Percentiles rank a stretch among this genome's conserved stretches.
Evolutionary conservation across 176 grass and related monocot species (phyloP).

Genomic region (Hordeum marinum): DNA sequence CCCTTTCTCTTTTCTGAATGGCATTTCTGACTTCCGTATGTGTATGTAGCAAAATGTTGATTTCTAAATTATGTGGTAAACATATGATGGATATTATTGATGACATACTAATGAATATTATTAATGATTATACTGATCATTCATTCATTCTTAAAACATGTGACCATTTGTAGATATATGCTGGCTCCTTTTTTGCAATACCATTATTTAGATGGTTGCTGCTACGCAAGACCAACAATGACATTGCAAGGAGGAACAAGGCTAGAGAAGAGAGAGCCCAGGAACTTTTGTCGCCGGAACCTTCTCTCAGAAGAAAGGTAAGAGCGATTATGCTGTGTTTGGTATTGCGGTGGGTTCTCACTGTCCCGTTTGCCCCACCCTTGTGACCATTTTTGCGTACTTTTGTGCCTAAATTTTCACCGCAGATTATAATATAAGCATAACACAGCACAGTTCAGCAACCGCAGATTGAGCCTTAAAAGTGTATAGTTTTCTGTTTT

Average conservation of each 20-base stretch:
- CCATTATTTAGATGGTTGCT: constrained; percentile 84
- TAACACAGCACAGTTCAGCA: background rate
- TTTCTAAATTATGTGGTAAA: background rate
- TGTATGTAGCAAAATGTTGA: constrained; percentile 15
- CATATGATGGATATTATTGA: constrained; percentile 1
- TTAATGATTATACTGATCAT: background rate
- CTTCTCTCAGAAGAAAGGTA: constrained; percentile 86
- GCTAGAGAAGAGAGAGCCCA: constrained; percentile 70
- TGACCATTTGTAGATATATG: constrained; percentile 66
- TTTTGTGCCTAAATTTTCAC: background rate
- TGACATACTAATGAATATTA: constrained; percentile 21
- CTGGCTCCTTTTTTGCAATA: constrained; percentile 87
- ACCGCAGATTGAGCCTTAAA: background rate
- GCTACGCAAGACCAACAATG: constrained; percentile 59
- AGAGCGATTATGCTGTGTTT: background rate
- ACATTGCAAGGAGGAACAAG: constrained; percentile 71
- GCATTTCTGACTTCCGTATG: constrained; percentile 2
- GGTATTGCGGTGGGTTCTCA: background rate
- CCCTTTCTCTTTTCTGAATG: constrained; percentile 1
- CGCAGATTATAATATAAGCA: background rate
- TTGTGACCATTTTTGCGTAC: background rate
- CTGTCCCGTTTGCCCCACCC: background rate
- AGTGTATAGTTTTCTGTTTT: background rate
- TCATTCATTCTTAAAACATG: background rate
- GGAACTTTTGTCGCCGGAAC: constrained; percentile 54